These are phyloP conservation scores for Fusarium sp. DNA, from an alignment of 2,329 filamentous ascomycete genomes.

Conservation along the genomic window DNA sequence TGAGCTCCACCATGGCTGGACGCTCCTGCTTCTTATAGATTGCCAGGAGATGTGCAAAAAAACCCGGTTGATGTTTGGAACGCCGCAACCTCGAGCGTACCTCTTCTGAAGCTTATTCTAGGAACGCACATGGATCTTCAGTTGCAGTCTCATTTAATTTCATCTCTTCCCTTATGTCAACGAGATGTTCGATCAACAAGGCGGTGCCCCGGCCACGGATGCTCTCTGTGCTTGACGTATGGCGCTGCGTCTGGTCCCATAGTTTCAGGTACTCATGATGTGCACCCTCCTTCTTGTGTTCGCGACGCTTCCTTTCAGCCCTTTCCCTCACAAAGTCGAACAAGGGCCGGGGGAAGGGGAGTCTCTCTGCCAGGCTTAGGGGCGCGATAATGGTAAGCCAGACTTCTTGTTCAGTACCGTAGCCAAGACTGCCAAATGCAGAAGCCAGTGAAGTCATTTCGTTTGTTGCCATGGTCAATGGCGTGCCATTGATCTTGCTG, in stretches of 20 bases:
- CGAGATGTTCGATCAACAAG: neutral
- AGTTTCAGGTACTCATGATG: fast-evolving
- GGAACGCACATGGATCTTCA: too few relatives aligned
- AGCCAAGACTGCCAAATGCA: neutral
- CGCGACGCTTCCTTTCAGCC: neutral
- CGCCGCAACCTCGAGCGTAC: too few relatives aligned
- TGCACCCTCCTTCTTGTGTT: fast-evolving
- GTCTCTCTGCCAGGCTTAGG: neutral
- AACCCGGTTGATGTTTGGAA: neutral
- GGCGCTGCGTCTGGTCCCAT: neutral
- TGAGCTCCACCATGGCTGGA: too few relatives aligned
- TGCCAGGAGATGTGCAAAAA: neutral
- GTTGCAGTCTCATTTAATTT: too few relatives aligned
- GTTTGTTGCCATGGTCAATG: neutral
- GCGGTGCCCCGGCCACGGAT: neutral
- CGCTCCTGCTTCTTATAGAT: neutral
- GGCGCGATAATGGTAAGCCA: neutral
- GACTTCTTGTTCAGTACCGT: neutral
- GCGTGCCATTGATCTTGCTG: fast-evolving
- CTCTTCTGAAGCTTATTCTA: too few relatives aligned
- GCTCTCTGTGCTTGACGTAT: neutral
- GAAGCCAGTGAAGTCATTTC: neutral
- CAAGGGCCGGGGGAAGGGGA: neutral
- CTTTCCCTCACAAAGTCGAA: neutral
- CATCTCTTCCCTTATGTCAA: neutral